These are phyloP conservation scores for Blastomyces gilchristii DNA, from an alignment of 2,329 filamentous ascomycete genomes.

Conservation along the genomic window DNA sequence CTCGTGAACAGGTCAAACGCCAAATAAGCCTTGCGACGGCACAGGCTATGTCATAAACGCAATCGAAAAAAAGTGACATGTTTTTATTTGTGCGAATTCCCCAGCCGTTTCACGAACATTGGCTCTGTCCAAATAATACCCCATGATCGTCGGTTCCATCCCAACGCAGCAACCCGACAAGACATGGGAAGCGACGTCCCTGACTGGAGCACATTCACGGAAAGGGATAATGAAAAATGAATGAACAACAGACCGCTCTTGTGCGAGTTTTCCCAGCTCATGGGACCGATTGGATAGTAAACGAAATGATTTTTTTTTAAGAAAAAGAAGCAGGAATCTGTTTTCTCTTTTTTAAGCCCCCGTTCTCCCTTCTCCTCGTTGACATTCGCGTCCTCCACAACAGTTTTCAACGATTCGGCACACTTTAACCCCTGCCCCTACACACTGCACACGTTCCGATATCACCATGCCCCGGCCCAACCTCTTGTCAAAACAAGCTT, in stretches of 20 bases:
- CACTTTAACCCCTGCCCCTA: neutral
- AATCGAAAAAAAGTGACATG: conserved; percentile 8
- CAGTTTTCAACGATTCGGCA: neutral
- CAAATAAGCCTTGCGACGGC: conserved; percentile 44
- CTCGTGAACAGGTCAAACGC: conserved; percentile 92
- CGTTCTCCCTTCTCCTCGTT: too few relatives aligned
- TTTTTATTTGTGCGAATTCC: neutral
- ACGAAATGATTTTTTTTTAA: neutral
- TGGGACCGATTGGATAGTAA: conserved; percentile 3
- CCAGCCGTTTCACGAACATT: neutral
- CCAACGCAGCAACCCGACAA: conserved; percentile 10
- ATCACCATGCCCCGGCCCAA: conserved; percentile 5
- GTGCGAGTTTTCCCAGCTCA: neutral
- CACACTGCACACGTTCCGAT: conserved; percentile 8
- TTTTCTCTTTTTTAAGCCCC: neutral
- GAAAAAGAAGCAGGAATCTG: conserved; percentile 4
- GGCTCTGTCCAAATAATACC: neutral
- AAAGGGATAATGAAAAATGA: neutral
- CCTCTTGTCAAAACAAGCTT: conserved; percentile 3
- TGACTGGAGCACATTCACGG: conserved; percentile 7
- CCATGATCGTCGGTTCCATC: neutral
- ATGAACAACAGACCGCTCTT: neutral
- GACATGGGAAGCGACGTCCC: conserved; percentile 17
- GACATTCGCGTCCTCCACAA: neutral
- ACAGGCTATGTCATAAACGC: conserved; percentile 30